Evolutionary conservation across 2,329 filamentous ascomycete genomes (phyloP), one percentile per base, ranked within the genome.

Genomic region (Aureobasidium uvarum): DNA sequence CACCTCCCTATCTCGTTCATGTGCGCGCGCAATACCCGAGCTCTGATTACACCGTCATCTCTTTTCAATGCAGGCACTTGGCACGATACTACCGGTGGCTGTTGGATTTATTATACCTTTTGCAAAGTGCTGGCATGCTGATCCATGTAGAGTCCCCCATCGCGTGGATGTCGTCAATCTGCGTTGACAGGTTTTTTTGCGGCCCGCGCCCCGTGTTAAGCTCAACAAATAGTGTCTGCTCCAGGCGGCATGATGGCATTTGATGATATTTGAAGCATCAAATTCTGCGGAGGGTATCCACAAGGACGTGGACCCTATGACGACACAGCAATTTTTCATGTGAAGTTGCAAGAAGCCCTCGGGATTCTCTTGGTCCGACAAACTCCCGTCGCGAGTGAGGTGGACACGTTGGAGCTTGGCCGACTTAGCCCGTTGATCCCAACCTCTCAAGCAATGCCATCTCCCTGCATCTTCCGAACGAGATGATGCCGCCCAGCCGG

Each of bases 401-500:
- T 54, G 36, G 16, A 18, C 25, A 51, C 48, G 48, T 51, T 51
- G 48, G 48, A 63, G 46, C 60, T 63, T 52, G 46, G 58, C 58
- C 45, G 45, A 51, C 58, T 54, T 63, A 54, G 48, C 48, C 60
- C 60, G 60, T 63, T 63, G 60, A 63, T 63, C 60, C 60, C 60
- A 63, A 63, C 60, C 60, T 63, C 60, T 43, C 45, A 51, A 52
- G 60, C 46, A 52, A 54, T 52, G 60, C 36, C 60, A 52, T 39
- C 36, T 63, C 38, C 58, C 60, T 63, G 60, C 28, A 54, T 63
- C 38, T 52, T 54, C 60, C 60, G 60, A 63, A 52, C n/a, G 38
- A 23, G 36, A 63, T 54, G 60, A 63, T 54, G 60, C 36, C 60
- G 60, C 48, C 48, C 36, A 63, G 58, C 58, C 43, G 43, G 58